Percentiles rank a stretch among this genome's conserved stretches.
Conservation (phyloP, 768 basidiomycete genomes). For the Xerocomellus dryophilus region DNA sequence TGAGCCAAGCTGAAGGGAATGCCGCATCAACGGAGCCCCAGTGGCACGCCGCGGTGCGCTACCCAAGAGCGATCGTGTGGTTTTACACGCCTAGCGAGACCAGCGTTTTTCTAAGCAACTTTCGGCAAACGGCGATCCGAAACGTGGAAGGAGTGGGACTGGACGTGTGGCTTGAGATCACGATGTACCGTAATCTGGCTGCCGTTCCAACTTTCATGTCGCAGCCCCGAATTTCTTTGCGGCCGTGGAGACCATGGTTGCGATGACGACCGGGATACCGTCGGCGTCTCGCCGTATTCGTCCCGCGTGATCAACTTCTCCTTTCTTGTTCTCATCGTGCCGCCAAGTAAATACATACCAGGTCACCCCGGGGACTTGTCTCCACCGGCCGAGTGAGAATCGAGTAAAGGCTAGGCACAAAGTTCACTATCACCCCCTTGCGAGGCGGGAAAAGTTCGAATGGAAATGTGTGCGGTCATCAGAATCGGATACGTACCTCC, state of each 20-base stretch:
- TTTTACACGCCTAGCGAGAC: neutral
- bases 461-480: constrained; percentile 11
- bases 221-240: no score
- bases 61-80: neutral
- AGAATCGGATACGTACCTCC: constrained; percentile 3
- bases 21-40: neutral
- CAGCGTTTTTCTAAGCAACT: neutral
- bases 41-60: neutral
- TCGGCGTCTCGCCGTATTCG: constrained; percentile 22
- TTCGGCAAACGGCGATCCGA: constrained; percentile 9
- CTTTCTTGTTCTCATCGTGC: neutral
- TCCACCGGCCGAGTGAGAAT: constrained; percentile 3
- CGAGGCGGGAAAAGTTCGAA: neutral
- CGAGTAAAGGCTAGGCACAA: constrained; percentile 20
- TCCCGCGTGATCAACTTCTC: constrained; percentile 31
- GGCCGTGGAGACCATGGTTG: constrained; percentile 13
- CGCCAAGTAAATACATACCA: constrained; percentile 5
- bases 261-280: constrained; percentile 31
- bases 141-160: neutral
- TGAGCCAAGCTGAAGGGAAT: neutral
- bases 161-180: neutral
- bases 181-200: neutral
- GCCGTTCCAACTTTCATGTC: neutral
- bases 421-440: constrained; percentile 6
- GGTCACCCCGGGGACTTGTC: constrained; percentile 1